Evolutionary conservation across 2,329 filamentous ascomycete genomes (phyloP), one percentile per base, ranked within the genome.

Genomic region (Zalaria obscura): DNA sequence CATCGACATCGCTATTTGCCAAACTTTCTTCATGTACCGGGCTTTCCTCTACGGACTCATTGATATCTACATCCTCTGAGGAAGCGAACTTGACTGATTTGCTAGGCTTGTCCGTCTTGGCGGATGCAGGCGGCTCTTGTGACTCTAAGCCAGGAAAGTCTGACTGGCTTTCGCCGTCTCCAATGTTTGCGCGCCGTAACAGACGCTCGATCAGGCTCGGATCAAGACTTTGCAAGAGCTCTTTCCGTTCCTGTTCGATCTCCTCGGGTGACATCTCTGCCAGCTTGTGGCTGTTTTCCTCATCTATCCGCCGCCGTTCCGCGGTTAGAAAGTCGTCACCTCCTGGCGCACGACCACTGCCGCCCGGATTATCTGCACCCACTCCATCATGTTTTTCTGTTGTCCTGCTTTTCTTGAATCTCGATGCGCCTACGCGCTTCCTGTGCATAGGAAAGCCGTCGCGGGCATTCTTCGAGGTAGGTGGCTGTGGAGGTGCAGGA

Each of bases 381-480:
- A 32, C n/a, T 32, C 29, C n/a, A n/a, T 9, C 10, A 18, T 26
- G 8, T 18, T 10, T 25, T 34, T 26, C n/a, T 5, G 25, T 35
- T 25, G 44, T 35, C 35, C 43, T 40, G 4, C 8, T 36, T 53
- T 84, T 78, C 58, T 86, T 93, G 66, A 94, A 94, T 2, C 81
- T 74, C 2, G 87, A 94, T 5, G 75, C 63, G 43, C 74, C 73
- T 42, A 69, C 71, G 49, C 88, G 78, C 58, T 83, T 86, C 60
- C 83, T 91, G 59, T 87, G 88, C 44, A 79, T 76, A n/a, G 91
- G 91, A 51, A 96, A 96, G 1, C 91, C 91, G 8, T 75, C 78
- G 4, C 68, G 47, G 40, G 53, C 61, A 18, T 68, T 65, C 6
- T 66, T 70, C 9, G 80, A 78, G 6, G 78, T 74, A 33, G 81